Percentiles rank a stretch among this genome's conserved stretches.
Evolutionary conservation across 352 stramenopile species (phyloP).

Genomic region (Pythium phragmitis): DNA sequence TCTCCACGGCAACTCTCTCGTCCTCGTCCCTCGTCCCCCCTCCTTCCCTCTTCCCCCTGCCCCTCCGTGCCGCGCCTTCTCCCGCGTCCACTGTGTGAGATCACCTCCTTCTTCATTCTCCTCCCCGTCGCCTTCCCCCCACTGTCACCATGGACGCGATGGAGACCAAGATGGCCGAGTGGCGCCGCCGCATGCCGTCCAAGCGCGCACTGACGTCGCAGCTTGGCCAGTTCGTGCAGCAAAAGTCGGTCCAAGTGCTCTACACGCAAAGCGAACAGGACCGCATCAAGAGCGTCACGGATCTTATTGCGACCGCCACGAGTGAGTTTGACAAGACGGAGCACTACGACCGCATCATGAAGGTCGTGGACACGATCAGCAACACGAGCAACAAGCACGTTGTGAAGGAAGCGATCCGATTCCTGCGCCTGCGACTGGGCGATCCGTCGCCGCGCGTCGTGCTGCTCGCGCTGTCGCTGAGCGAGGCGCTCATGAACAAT

Average conservation of each 20-base stretch:
- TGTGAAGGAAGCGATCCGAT: constrained; percentile 74
- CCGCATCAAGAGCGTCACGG: constrained; percentile 70
- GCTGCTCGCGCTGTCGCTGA: constrained; percentile 62
- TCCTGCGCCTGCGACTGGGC: constrained; percentile 60
- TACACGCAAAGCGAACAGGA: constrained; percentile 75
- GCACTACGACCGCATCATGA: constrained; percentile 72
- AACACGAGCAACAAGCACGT: constrained; percentile 58
- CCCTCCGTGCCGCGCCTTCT: not conserved
- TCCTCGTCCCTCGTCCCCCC: not conserved
- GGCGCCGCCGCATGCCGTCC: constrained; percentile 68
- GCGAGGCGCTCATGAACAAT: constrained; percentile 78
- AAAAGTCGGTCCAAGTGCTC: constrained; percentile 72
- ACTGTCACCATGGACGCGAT: constrained; percentile 39
- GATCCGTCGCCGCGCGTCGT: constrained; percentile 65
- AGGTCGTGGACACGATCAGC: constrained; percentile 73
- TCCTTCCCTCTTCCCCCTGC: not conserved
- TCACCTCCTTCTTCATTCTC: not conserved
- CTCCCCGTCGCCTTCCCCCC: not conserved
- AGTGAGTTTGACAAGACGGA: constrained; percentile 69
- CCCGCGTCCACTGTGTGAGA: not conserved
- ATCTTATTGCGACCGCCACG: constrained; percentile 69
- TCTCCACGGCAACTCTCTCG: not conserved
- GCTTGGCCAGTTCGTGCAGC: constrained; percentile 73
- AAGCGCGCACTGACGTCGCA: constrained; percentile 64
- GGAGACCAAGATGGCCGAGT: constrained; percentile 68